These are phyloP conservation scores for Eugenia klotzschiana DNA, from an alignment of 441 rosid genomes.

Conservation along the genomic window DNA sequence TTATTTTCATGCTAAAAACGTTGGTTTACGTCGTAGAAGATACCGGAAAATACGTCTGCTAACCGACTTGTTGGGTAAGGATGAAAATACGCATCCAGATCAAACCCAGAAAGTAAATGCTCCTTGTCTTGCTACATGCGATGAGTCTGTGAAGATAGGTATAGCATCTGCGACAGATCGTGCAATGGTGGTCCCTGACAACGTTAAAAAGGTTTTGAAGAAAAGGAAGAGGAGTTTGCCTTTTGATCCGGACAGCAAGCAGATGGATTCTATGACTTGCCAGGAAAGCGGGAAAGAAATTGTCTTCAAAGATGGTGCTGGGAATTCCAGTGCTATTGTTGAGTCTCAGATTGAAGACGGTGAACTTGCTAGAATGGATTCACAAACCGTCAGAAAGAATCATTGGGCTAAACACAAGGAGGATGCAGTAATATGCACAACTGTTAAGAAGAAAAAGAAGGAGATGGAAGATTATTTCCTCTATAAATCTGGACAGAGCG, in stretches of 20 bases:
- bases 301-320: conserved; percentile 17
- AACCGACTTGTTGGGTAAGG: conserved; percentile 47
- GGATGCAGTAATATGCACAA: conserved; percentile 17
- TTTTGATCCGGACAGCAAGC: conserved; percentile 26
- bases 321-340: conserved; percentile 15
- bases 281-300: conserved; percentile 22
- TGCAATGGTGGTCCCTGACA: conserved; percentile 15
- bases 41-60: conserved; percentile 56
- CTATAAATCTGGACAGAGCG: conserved; percentile 15
- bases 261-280: conserved; percentile 17
- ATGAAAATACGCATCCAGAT: conserved; percentile 15
- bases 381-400: conserved; percentile 15
- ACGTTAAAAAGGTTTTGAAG: conserved; percentile 15
- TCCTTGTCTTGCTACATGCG: conserved; percentile 13
- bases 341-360: conserved; percentile 23
- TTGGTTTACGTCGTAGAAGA: conserved; percentile 45
- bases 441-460: conserved; percentile 36
- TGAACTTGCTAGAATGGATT: conserved; percentile 13
- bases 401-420: conserved; percentile 19
- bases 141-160: conserved; percentile 14
- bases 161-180: conserved; percentile 10
- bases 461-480: conserved; percentile 20
- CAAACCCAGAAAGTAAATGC: conserved; percentile 18
- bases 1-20: conserved; percentile 17
- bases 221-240: conserved; percentile 46